phyloP scores from a whole-genome alignment of 768 basidiomycete species.

The Trametes coccinea region DNA sequence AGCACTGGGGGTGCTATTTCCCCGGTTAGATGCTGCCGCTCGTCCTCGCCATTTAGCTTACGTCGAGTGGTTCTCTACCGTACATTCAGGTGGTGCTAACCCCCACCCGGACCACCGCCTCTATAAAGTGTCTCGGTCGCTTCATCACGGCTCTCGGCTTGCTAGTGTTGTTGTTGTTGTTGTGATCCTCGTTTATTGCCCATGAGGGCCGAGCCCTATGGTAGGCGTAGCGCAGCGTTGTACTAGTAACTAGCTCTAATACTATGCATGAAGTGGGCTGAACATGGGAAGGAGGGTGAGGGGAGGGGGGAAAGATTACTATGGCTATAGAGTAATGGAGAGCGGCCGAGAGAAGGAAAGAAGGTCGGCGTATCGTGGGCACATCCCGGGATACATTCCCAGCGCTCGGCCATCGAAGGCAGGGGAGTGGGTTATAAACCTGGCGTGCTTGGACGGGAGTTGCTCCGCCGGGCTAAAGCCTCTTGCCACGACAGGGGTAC shows the following conservation, averaged over 20 bases:
- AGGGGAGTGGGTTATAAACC: background rate
- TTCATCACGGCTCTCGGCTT: background rate
- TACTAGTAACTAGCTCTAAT: background rate
- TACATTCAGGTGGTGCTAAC: background rate
- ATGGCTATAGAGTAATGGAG: background rate
- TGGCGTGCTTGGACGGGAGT: background rate
- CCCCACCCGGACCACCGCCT: background rate
- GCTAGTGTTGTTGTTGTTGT: background rate
- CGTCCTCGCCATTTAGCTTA: constrained; percentile 29
- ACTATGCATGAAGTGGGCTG: background rate
- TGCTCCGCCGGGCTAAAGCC: background rate
- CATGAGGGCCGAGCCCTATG: background rate
- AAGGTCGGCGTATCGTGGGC: background rate
- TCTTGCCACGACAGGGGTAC: background rate
- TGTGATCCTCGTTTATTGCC: background rate
- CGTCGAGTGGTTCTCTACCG: constrained; percentile 33
- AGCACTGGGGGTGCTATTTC: constrained; percentile 1
- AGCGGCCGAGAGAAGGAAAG: background rate
- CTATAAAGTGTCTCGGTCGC: too few species aligned
- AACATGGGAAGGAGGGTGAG: background rate
- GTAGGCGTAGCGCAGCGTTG: background rate
- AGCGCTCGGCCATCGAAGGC: background rate
- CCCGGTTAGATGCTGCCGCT: background rate
- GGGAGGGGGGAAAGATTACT: background rate
- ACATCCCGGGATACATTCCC: background rate